Evolutionary conservation across 2,329 filamentous ascomycete genomes (phyloP), one percentile per base, ranked within the genome.

Genomic region (Arthrobotrys megalospora): DNA sequence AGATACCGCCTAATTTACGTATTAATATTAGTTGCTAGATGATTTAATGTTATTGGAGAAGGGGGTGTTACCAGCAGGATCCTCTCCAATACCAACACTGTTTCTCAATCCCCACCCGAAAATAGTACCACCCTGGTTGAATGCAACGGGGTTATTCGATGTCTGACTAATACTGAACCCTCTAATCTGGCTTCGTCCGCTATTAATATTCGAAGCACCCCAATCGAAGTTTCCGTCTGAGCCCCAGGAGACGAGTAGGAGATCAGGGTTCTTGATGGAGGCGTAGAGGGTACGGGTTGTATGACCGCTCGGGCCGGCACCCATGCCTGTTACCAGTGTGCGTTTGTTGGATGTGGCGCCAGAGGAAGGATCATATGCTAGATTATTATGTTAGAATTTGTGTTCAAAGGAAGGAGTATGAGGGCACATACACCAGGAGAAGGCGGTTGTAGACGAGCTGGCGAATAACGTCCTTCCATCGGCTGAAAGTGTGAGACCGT

Each of bases 31-130:
- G 16, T 62, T 64, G 82, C 11, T 36, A 28, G 24, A 28, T 2
- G 2, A 19, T 34, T 43, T 34, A 41, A 5, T 4, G 16, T 50
- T 38, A 12, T 7, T 60, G 11, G 64, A 4, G n/a, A 12, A 43
- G 32, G 28, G 24, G 43, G 50, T 21, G 32, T 1, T 72, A 78
- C 75, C 78, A 64, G 38, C 66, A 32, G 36, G 62, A 67, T 92
- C 86, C 83, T 92, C 91, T n/a, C 86, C 90, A 3, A 93, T 84
- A 8, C 91, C 92, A 3, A 93, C 91, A 0, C 90, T 90, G 83
- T 93, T 93, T 43, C 91, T 87, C 65, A 94, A 85, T 10, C 92
- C 92, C 91, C 91, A 93, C 14, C 91, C 88, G 1, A 89, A 83
- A 0, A 88, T 81, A 11, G 83, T 80, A 1, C 88, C 88, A 12